phyloP scores from a whole-genome alignment of 169 alveolate species.

The Cryptosporidium parvum region DNA sequence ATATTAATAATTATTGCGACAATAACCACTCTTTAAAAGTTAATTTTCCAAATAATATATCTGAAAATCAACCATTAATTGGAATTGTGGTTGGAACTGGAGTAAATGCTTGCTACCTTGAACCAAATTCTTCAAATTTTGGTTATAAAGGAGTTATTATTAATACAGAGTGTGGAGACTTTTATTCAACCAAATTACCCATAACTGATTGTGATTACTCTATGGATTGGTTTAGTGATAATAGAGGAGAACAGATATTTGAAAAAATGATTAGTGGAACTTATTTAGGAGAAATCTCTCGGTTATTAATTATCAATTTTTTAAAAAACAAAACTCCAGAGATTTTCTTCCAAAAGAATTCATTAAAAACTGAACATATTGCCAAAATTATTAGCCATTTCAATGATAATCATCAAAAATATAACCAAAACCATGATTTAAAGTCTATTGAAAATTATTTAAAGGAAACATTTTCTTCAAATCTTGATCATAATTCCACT shows the following conservation, averaged over 20 bases:
- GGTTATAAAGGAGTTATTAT: constrained; percentile 88
- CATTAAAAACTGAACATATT: constrained; percentile 42
- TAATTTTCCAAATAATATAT: background rate
- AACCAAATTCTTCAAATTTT: constrained; percentile 84
- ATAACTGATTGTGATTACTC: constrained; percentile 86
- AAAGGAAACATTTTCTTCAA: background rate
- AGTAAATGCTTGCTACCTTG: constrained; percentile 88
- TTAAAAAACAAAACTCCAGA: constrained; percentile 85
- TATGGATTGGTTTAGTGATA: constrained; percentile 85
- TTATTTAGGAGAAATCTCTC: constrained; percentile 89
- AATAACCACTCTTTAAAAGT: background rate
- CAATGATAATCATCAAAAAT: background rate
- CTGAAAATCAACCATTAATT: constrained; percentile 58
- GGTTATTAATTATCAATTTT: constrained; percentile 83
- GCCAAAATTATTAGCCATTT: background rate
- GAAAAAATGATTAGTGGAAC: constrained; percentile 91
- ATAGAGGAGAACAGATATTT: constrained; percentile 87
- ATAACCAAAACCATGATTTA: background rate
- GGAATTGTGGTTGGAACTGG: constrained; percentile 92
- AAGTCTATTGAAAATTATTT: background rate
- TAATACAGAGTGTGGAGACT: constrained; percentile 90
- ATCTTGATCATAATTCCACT: constrained; percentile 1
- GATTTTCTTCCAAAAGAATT: constrained; percentile 8
- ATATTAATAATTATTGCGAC: background rate
- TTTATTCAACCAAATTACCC: constrained; percentile 87